Base-by-base conservation (phyloP, 1,139 yeast species). In the Pichia sp. region DNA sequence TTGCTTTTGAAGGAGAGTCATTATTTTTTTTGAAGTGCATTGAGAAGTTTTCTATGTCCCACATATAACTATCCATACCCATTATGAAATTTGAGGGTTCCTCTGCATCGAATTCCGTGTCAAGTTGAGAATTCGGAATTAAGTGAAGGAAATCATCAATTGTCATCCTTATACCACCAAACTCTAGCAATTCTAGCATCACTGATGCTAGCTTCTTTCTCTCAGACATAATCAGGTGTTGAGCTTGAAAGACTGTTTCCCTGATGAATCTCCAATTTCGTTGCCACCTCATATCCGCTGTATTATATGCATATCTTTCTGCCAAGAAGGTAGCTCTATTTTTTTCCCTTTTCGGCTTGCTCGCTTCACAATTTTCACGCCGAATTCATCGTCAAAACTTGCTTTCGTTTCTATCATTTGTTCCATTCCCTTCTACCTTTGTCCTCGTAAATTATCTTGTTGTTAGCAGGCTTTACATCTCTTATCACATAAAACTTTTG, bases 121-220 rank as follows among this genome's bases (percentile, higher is more conserved):
- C 38, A 3, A 38, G 29, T 19, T 49, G 46, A 49, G 51, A 54
- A 11, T 47, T 47, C 8, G 48, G 26, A 7, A 52, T 41, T 34
- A 54, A 31, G 1, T 32, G 13, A 7, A 47, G 23, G 10, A 54
- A 30, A n/a, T 54, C 55, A 8, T 52, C 57, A 10, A 31, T 16
- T 10, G 41, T 31, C 3, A 49, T 30, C 15, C 10, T n/a, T 13
- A 31, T 40, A 1, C 47, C 47, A 32, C 34, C 51, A 8, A 51
- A 38, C 2, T 46, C 47, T 15, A 54, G 7, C 4, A 52, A 16
- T 1, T 49, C 46, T 31, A 45, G 16, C 29, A 40, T 19, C 36
- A 42, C n/a, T 31, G 16, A 34, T 16, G 43, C 46, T 2, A 49
- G 42, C 11, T 3, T 4, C 8, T 30, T 15, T 29, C n/a, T 42